These are phyloP conservation scores for Glebionis coronaria DNA, from an alignment of 129 eudicot genomes.

Conservation along the genomic window DNA sequence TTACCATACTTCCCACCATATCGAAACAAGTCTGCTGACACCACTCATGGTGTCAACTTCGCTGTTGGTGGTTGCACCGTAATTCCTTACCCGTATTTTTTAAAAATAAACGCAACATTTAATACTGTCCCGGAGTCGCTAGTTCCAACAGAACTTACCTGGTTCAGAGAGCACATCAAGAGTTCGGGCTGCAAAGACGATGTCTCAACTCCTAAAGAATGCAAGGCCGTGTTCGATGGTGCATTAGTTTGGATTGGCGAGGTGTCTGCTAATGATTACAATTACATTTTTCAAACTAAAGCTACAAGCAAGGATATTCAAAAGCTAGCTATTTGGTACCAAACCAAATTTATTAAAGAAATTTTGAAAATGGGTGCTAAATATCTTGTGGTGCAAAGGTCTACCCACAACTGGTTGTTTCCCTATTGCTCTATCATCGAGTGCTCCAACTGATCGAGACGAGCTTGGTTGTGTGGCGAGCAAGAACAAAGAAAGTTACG, in stretches of 20 bases:
- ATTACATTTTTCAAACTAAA: slow-evolving; percentile 7
- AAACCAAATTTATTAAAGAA: slow-evolving; percentile 13
- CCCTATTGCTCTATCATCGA: neutral
- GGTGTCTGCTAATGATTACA: slow-evolving; percentile 41
- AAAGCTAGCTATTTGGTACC: slow-evolving; percentile 22
- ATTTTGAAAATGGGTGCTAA: slow-evolving; percentile 36
- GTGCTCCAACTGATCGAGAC: slow-evolving; percentile 17
- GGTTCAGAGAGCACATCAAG: slow-evolving; percentile 7
- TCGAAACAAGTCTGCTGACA: neutral
- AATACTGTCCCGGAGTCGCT: neutral
- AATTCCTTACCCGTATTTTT: neutral
- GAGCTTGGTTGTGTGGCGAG: slow-evolving; percentile 28
- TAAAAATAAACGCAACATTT: neutral
- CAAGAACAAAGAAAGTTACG: slow-evolving; percentile 32
- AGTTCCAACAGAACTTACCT: neutral
- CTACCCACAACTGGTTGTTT: slow-evolving; percentile 36
- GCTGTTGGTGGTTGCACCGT: neutral
- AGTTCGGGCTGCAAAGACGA: slow-evolving; percentile 10
- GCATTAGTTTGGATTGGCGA: slow-evolving; percentile 41
- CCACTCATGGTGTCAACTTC: slow-evolving; percentile 6
- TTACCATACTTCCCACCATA: slow-evolving; percentile 8
- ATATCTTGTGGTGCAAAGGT: slow-evolving; percentile 42
- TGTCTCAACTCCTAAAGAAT: slow-evolving; percentile 15
- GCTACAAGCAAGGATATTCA: slow-evolving; percentile 24
- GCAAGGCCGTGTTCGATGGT: slow-evolving; percentile 22